Percentiles rank a stretch among this genome's conserved stretches.
phyloP scores from a whole-genome alignment of 2,329 filamentous ascomycete species.

The Aspergillus sojae region DNA sequence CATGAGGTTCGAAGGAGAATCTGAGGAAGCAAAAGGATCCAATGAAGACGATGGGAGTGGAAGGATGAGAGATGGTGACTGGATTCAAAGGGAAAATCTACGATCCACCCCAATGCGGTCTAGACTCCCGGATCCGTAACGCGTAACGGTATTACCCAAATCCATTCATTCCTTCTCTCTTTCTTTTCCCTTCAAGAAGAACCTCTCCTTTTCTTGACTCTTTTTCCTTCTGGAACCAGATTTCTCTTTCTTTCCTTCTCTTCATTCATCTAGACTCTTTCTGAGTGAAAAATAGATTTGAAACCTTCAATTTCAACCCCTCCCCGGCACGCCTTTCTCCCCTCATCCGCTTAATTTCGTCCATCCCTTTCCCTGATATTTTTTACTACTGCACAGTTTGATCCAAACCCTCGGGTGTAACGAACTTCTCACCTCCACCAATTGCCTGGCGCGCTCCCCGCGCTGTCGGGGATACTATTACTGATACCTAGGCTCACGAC shows the following conservation, averaged over 20 bases:
- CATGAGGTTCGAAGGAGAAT: background rate
- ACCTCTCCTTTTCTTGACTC: constrained; percentile 7
- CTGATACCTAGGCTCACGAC: background rate
- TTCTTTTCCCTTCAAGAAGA: constrained; percentile 3
- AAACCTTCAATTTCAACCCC: background rate
- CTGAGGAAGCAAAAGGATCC: background rate
- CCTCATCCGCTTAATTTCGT: background rate
- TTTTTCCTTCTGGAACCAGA: background rate
- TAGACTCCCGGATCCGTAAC: constrained; percentile 1
- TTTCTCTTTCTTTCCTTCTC: constrained; percentile 1
- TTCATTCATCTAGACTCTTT: constrained; percentile 1
- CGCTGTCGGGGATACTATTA: constrained; percentile 8
- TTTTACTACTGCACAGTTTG: background rate
- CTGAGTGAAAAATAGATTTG: background rate
- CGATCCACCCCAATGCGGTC: constrained; percentile 7
- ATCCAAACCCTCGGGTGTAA: constrained; percentile 9
- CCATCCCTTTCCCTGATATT: background rate
- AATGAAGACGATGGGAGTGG: background rate
- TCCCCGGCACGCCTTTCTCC: background rate
- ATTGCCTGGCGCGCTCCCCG: constrained; percentile 18
- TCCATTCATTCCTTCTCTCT: constrained; percentile 5
- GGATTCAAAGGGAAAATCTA: background rate
- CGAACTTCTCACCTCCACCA: constrained; percentile 14
- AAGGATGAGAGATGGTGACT: background rate
- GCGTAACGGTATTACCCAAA: background rate